Evolutionary conservation across 1,139 yeast genomes (phyloP), one percentile per base, ranked within the genome.

Genomic region (Pichia sp.): DNA sequence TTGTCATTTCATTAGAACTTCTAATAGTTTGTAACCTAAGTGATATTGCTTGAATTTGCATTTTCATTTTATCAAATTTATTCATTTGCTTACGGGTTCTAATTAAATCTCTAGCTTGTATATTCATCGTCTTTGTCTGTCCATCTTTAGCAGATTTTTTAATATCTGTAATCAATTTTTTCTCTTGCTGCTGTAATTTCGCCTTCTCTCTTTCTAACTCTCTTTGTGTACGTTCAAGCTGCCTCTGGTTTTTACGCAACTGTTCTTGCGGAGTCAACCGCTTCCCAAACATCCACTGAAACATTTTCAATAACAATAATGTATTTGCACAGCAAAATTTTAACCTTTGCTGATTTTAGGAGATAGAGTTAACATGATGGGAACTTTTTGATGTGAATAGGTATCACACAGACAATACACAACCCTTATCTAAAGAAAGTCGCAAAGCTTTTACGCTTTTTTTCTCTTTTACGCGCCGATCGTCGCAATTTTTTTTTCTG

Each of bases 231-330:
- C 92, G 80, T 59, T 92, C 98, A 35, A 92, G 71, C 4, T 96
- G 94, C 47, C 98, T 71, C 68, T 92, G 98, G 65, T 92, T 95
- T 79, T 71, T 89, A 55, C 97, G 81, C 60, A 92, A 78, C 62
- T 90, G 74, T 67, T 92, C 98, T 61, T 89, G 97, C 7, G 98
- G 97, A 40, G 98, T 89, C 55, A 86, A 69, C 62, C 83, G 78
- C 72, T 89, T 87, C 16, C 98, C 98, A 67, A 92, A 92, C 27
- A 87, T 89, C 97, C 97, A 92, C 61, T 89, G 95, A 56, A 90
- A 76, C 56, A 89, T 66, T 57, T 80, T 76, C 3, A 34, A 2
- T 4, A 16, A 3, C 25, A 11, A 12, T 3, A 8, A 8, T 11
- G 6, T 16, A 7, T 16, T 5, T n/a, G n/a, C 16, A 16, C 16